These are phyloP conservation scores for Nematodospora valgi DNA, from an alignment of 805 yeast species.

Conservation along the genomic window DNA sequence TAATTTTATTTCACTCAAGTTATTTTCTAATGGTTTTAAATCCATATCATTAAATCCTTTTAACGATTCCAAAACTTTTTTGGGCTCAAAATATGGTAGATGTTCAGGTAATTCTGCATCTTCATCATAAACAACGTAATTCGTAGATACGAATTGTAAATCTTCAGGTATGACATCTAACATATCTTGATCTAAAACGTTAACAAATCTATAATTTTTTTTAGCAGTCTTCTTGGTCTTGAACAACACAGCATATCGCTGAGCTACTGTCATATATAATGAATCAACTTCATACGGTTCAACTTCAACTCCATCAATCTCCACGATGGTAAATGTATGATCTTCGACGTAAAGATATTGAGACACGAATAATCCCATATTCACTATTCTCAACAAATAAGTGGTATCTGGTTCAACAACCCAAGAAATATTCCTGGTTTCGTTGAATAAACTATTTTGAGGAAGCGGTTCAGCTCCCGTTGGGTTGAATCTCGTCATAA, in stretches of 20 bases:
- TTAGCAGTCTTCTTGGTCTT: conserved; percentile 60
- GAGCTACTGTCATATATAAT: conserved; percentile 85
- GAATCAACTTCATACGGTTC: conserved; percentile 68
- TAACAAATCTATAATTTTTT: conserved; percentile 75
- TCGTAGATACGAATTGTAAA: conserved; percentile 69
- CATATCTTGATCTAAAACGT: conserved; percentile 77
- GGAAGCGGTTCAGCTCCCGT: conserved; percentile 99
- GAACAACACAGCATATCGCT: conserved; percentile 80
- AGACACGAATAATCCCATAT: conserved; percentile 88
- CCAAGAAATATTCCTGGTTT: conserved; percentile 76
- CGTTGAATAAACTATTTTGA: conserved; percentile 72
- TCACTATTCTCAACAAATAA: conserved; percentile 74
- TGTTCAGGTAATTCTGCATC: conserved; percentile 39
- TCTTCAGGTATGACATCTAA: conserved; percentile 70
- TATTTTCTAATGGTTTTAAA: conserved; percentile 23
- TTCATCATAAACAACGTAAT: conserved; percentile 57
- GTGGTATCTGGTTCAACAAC: conserved; percentile 80
- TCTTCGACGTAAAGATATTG: conserved; percentile 87
- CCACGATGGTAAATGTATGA: conserved; percentile 82
- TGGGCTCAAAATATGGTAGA: conserved; percentile 14
- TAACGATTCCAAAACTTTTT: conserved; percentile 36
- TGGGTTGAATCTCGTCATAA: conserved; percentile 78
- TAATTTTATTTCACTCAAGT: conserved; percentile 31
- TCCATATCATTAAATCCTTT: conserved; percentile 46
- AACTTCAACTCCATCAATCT: conserved; percentile 87